Evolutionary conservation across 1,284 basidiomycete species (phyloP), one percentile per base, ranked within the genome.

Genomic region (Leccinum solheimii): DNA sequence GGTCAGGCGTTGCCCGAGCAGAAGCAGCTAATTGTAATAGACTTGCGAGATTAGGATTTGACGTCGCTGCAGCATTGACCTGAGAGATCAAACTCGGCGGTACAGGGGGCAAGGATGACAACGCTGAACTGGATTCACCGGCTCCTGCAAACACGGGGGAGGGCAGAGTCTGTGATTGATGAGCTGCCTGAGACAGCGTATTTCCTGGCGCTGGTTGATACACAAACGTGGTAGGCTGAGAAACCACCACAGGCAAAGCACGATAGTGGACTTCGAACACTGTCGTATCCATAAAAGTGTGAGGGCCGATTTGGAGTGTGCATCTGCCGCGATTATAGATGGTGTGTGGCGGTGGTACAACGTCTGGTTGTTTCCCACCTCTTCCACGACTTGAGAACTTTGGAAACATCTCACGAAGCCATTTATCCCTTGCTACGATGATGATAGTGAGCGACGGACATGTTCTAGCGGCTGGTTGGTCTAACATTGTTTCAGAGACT

Each of bases 401-500:
- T n/a, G 86, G 85, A 62, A 92, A 89, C 32, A 81, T 81, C n/a
- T 79, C 79, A 38, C 80, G 78, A 10, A 91, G 74, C 87, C 87
- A 90, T 72, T 80, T 82, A 32, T 87, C 84, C 49, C 90, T 82
- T 53, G 90, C 89, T 91, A 64, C 62, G 64, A 69, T 62, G 43
- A 57, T 45, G 55, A 57, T 54, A 14, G 62, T 76, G 60, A 74
- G 71, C 79, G 68, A 69, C 38, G 40, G 49, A 61, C 50, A 68
- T 51, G 49, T 14, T 56, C 59, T 27, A 58, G 57, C 21, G 57
- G 60, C 48, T 60, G 57, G 38, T 23, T 58, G 43, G 49, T 61
- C 81, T 72, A 67, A 90, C 89, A 91, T 81, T 90, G 87, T 66
- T 81, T 84, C 54, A 91, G 72, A 1, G 89, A 88, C 58, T 86